These are phyloP conservation scores for Podospora comata DNA, from an alignment of 495 filamentous ascomycete species.

Conservation along the genomic window DNA sequence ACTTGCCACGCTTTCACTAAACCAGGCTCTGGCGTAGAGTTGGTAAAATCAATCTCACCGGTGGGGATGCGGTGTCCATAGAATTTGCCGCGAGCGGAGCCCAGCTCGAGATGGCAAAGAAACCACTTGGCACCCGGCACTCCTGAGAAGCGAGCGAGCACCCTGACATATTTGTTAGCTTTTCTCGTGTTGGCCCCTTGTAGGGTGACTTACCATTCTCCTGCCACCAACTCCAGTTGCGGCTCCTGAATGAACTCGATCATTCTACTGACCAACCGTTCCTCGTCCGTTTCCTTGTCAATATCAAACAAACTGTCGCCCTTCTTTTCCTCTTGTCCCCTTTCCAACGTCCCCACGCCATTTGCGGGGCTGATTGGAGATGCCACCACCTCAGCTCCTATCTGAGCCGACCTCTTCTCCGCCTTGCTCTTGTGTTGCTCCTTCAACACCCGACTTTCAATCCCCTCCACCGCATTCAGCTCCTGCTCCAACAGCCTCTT, in stretches of 20 bases:
- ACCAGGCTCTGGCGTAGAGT: slow-evolving; percentile 35
- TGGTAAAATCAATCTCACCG: slow-evolving; percentile 39
- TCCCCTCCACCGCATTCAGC: slow-evolving; percentile 36
- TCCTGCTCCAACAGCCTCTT: slow-evolving; percentile 35
- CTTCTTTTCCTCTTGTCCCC: background rate
- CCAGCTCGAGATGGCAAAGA: slow-evolving; percentile 46
- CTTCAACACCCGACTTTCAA: slow-evolving; percentile 28
- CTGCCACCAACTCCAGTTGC: slow-evolving; percentile 37
- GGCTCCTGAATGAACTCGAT: slow-evolving; percentile 43
- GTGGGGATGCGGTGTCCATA: slow-evolving; percentile 42
- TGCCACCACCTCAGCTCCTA: slow-evolving; percentile 5
- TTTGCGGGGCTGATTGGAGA: too few relatives aligned
- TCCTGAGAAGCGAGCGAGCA: slow-evolving; percentile 45
- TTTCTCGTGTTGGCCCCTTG: too few relatives aligned
- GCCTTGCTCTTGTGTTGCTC: slow-evolving; percentile 21
- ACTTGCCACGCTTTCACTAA: slow-evolving; percentile 38
- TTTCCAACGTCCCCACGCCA: background rate
- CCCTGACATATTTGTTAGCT: slow-evolving; percentile 8
- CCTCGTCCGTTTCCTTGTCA: slow-evolving; percentile 23
- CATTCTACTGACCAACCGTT: slow-evolving; percentile 39
- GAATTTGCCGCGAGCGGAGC: slow-evolving; percentile 32
- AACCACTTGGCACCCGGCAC: slow-evolving; percentile 45
- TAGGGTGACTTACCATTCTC: slow-evolving; percentile 37
- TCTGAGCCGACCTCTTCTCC: slow-evolving; percentile 15
- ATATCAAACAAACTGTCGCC: slow-evolving; percentile 3